These are phyloP conservation scores for Flaveria linearis DNA, from an alignment of 129 eudicot genomes.

Conservation along the genomic window DNA sequence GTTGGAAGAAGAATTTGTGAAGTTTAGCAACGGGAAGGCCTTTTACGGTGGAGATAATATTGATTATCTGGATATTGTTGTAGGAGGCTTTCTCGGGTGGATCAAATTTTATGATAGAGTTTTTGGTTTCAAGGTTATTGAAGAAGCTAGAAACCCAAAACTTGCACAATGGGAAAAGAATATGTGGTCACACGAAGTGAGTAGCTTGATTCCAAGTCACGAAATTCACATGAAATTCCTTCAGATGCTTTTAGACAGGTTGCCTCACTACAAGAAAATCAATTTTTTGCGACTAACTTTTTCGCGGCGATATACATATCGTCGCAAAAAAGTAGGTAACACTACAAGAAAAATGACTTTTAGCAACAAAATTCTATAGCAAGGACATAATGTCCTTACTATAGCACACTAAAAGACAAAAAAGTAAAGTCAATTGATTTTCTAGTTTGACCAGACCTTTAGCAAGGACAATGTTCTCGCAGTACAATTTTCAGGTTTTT, in stretches of 20 bases:
- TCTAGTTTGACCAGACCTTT: too few species aligned
- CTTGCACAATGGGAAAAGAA: conserved; percentile 37
- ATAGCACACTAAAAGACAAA: too few species aligned
- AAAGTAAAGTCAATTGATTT: too few species aligned
- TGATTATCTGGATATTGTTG: conserved; percentile 51
- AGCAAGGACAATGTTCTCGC: too few species aligned
- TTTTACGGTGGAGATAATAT: conserved; percentile 53
- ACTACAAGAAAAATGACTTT: too few species aligned
- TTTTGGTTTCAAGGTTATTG: conserved; percentile 23
- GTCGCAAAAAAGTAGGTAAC: too few species aligned
- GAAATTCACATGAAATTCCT: background rate
- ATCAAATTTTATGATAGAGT: conserved; percentile 22
- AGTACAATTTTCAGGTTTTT: too few species aligned
- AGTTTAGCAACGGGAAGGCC: conserved; percentile 49
- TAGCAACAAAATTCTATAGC: too few species aligned
- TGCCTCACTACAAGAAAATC: too few species aligned
- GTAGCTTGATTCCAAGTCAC: conserved; percentile 5
- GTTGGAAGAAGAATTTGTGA: conserved; percentile 46
- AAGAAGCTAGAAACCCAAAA: conserved; percentile 34
- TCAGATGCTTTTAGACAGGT: background rate
- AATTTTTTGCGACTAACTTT: too few species aligned
- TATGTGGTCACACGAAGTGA: conserved; percentile 33
- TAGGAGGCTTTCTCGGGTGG: conserved; percentile 54
- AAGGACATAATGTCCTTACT: too few species aligned
- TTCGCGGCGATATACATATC: too few species aligned